A percentile compares a stretch with the other conserved stretches of the same genome.
Evolutionary conservation across 2,329 filamentous ascomycete species (phyloP).

Genomic region (Cladosporium sp.): DNA sequence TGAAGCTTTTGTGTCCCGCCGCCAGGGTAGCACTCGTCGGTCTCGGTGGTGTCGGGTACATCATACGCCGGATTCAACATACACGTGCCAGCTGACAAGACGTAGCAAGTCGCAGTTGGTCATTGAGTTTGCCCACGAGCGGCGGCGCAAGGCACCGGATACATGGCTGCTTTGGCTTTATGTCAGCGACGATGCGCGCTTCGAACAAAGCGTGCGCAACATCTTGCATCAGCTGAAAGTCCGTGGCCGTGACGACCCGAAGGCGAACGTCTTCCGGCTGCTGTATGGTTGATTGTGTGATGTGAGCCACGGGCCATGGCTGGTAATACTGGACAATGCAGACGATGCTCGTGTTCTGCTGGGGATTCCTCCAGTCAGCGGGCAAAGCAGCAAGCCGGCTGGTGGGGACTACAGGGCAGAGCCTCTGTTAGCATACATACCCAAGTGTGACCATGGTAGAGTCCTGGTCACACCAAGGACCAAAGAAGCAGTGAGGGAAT

Average conservation of each 20-base stretch:
- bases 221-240: slow-evolving; percentile 18
- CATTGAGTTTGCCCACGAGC: slow-evolving; percentile 19
- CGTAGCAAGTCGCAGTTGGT: slow-evolving; percentile 27
- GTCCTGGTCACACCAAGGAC: background rate
- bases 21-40: slow-evolving; percentile 19
- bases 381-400: background rate
- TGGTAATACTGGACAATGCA: slow-evolving; percentile 1
- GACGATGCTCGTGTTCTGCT: background rate
- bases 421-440: background rate
- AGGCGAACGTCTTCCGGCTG: slow-evolving; percentile 20
- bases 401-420: no score
- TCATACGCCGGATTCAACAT: background rate
- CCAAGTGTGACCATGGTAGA: background rate
- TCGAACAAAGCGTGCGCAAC: slow-evolving; percentile 19
- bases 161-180: slow-evolving; percentile 26
- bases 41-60: slow-evolving; percentile 23
- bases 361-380: background rate
- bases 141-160: slow-evolving; percentile 10
- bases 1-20: slow-evolving; percentile 14
- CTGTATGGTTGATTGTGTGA: slow-evolving; percentile 19
- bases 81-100: no score
- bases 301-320: slow-evolving; percentile 7
- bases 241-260: slow-evolving; percentile 11
- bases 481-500: background rate
- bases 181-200: slow-evolving; percentile 21